Base-by-base conservation (phyloP, 805 yeast species). In the Candida berthetii region DNA sequence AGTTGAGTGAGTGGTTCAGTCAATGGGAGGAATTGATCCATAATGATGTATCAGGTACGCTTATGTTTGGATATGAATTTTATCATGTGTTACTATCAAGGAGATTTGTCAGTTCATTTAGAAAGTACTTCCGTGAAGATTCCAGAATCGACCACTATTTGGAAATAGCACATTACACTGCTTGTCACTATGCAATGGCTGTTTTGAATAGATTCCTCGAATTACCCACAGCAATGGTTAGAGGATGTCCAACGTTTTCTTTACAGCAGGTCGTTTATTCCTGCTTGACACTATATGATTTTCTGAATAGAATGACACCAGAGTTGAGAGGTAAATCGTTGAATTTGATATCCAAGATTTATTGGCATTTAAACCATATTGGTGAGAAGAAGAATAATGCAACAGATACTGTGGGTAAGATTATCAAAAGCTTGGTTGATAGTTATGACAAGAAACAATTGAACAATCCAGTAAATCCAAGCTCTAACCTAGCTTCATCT, bases 371-470 rank as follows among this genome's bases (percentile, higher is more conserved):
- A 45, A 76, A 72, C 44, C 69, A 74, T 24, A 70, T 75, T 45
- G 82, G 82, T 2, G 80, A 75, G 43, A 68, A 69, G 42, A 66
- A 68, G 49, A 76, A 75, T 47, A 82, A 77, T 52, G 80, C 79
- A 3, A 76, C 82, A 0, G 80, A 74, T 42, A 75, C 79, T 5
- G 78, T 78, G 31, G 81, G 82, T 2, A 68, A 68, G 40, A 72
- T 78, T 37, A 71, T 78, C 37, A 71, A 70, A 48, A 66, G 71
- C 22, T 56, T 78, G 22, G 74, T 76, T 22, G 78, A 73, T 39
- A 57, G 64, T 3, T 17, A 18, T 33, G 24, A 33, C n/a, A 33
- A 70, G 74, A n/a, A n/a, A n/a, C n/a, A n/a, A n/a, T n/a, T n/a
- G n/a, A n/a, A n/a, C n/a, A n/a, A n/a, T n/a, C n/a, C n/a, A n/a